Percentiles rank a stretch among this genome's conserved stretches.
Conservation (phyloP, 179 eudicot genomes). For the Camellia oleifera region DNA sequence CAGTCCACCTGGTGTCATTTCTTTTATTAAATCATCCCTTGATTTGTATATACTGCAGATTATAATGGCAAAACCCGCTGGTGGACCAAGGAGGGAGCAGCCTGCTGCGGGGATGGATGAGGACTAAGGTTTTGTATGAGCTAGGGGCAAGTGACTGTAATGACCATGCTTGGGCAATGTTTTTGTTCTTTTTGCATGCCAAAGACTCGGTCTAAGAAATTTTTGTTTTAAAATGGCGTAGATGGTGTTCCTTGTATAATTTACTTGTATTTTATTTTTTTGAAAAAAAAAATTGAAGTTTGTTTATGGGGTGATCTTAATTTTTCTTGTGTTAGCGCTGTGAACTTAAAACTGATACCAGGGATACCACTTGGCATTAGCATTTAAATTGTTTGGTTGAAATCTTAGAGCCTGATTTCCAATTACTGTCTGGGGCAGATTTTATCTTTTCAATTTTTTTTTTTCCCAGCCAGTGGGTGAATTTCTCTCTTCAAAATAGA, state of each 20-base stretch:
- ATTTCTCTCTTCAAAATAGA: too few relatives aligned
- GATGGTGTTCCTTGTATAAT: background rate
- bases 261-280: background rate
- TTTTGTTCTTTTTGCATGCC: background rate
- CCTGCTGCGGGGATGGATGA: conserved; percentile 72
- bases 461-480: too few relatives aligned
- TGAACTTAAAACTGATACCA: too few relatives aligned
- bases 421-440: too few relatives aligned
- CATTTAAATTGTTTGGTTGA: too few relatives aligned
- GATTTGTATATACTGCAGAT: conserved; percentile 46
- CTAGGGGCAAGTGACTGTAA: background rate
- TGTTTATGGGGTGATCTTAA: too few relatives aligned
- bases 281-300: too few relatives aligned
- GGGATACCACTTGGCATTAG: too few relatives aligned
- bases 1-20: background rate
- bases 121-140: conserved; percentile 34
- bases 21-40: too few relatives aligned
- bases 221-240: conserved; percentile 2
- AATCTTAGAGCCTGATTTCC: too few relatives aligned
- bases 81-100: conserved; percentile 74
- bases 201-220: background rate
- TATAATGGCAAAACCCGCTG: conserved; percentile 96
- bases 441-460: too few relatives aligned
- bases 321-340: too few relatives aligned
- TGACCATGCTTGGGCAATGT: background rate